Conservation (phyloP, 2,329 filamentous ascomycete genomes). For the Plenodomus lindquistii region DNA sequence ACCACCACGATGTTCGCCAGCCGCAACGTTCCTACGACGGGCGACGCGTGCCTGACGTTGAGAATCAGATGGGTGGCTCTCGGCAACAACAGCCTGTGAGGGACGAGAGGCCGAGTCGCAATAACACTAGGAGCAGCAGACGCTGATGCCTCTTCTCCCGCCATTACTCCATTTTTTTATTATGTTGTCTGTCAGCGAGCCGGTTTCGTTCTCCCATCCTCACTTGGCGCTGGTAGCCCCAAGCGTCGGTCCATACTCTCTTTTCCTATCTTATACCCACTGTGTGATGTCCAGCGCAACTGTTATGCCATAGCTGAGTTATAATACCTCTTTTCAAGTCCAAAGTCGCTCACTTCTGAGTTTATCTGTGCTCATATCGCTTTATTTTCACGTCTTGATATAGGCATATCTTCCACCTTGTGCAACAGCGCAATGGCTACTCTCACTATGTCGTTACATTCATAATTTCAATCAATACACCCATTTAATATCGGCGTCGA, state of each 20-base stretch:
- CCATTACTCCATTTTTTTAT: slow-evolving; percentile 6
- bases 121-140: slow-evolving; percentile 29
- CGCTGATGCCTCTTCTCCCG: slow-evolving; percentile 4
- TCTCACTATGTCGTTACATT: too few relatives aligned
- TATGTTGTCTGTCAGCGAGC: slow-evolving; percentile 1
- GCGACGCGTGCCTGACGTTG: slow-evolving; percentile 33
- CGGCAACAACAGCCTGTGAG: slow-evolving; percentile 20
- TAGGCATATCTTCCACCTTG: too few relatives aligned
- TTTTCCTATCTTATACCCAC: not conserved
- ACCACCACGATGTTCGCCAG: slow-evolving; percentile 30
- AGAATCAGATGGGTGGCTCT: slow-evolving; percentile 30
- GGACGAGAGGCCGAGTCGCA: slow-evolving; percentile 26
- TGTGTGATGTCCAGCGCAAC: not conserved
- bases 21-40: slow-evolving; percentile 35
- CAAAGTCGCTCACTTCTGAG: too few relatives aligned
- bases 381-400: too few relatives aligned
- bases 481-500: not conserved
- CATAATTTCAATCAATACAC: too few relatives aligned
- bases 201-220: not conserved
- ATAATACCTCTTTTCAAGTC: not conserved
- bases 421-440: too few relatives aligned
- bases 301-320: not conserved
- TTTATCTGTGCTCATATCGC: not conserved
- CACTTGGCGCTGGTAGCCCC: not conserved
- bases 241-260: not conserved